Evolutionary conservation across 2,329 filamentous ascomycete genomes (phyloP), one percentile per base, ranked within the genome.

Genomic region (Nakataea oryzae): DNA sequence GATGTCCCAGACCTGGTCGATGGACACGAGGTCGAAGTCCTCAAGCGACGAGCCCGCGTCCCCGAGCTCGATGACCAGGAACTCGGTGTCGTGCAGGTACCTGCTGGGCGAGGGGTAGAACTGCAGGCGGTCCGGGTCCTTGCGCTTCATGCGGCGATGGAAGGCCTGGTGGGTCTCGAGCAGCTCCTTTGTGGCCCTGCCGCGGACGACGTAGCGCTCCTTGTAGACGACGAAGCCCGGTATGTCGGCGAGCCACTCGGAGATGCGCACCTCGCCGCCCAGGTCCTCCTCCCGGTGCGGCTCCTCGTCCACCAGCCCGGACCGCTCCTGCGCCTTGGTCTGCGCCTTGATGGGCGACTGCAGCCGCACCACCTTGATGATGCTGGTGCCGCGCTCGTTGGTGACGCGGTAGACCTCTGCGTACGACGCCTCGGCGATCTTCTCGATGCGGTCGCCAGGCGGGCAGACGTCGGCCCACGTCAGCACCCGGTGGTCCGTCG

Each of bases 201-300:
- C 85, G 66, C 78, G 74, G 1, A 87, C 81, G 32, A 87, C 72
- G 63, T 86, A 86, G 9, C 82, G 77, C 69, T 86, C 84, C 70
- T 87, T 88, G 74, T 87, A 87, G 24, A 85, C 77, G 34, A 87
- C 84, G 64, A 87, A 88, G 0, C 85, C 85, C 0, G 85, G 84
- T 14, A 87, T 81, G 64, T 85, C 84, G 24, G 85, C 83, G 24
- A 88, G 74, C 74, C 81, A 82, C 69, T 88, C 84, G 2, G 85
- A 87, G 57, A 88, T 86, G 59, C 79, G 76, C 27, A 88, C 74
- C 68, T 88, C 85, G 28, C 83, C 83, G 3, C 79, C 73, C 32
- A 87, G 74, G 67, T 84, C 81, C 1, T 76, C 75, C 63, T 82
- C 80, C 2, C 74, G 72, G 63, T 84, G 83, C 0, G 83, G 81